These are phyloP conservation scores for Geosmithia morbida DNA, from an alignment of 2,329 filamentous ascomycete genomes.

Conservation along the genomic window DNA sequence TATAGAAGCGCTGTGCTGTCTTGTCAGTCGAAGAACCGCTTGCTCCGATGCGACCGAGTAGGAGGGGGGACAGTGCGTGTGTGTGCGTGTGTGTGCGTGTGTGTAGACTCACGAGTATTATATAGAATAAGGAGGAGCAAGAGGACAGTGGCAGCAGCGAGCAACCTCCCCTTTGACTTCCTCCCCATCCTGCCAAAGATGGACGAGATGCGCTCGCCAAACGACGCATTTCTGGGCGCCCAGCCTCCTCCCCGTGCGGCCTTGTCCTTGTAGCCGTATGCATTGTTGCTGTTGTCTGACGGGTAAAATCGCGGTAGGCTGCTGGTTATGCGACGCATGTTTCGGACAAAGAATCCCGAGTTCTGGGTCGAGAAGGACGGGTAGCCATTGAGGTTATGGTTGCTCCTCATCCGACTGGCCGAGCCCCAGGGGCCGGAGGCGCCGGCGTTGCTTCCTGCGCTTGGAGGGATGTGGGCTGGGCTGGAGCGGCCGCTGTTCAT, in stretches of 20 bases:
- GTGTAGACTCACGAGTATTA: slow-evolving; percentile 49
- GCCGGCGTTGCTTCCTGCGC: slow-evolving; percentile 24
- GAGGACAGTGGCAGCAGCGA: slow-evolving; percentile 45
- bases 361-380: slow-evolving; percentile 69
- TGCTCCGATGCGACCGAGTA: no score
- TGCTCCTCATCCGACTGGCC: slow-evolving; percentile 51
- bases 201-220: slow-evolving; percentile 30
- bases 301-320: slow-evolving; percentile 61
- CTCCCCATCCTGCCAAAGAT: slow-evolving; percentile 40
- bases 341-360: slow-evolving; percentile 74
- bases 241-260: slow-evolving; percentile 39
- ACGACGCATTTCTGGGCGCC: slow-evolving; percentile 24
- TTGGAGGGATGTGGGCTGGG: slow-evolving; percentile 28
- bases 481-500: slow-evolving; percentile 59
- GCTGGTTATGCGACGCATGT: slow-evolving; percentile 68
- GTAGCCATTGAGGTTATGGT: slow-evolving; percentile 57
- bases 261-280: slow-evolving; percentile 68
- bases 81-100: no score
- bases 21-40: neutral
- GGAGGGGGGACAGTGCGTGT: no score
- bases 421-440: slow-evolving; percentile 65
- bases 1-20: slow-evolving; percentile 31
- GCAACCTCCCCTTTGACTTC: slow-evolving; percentile 48
- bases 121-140: slow-evolving; percentile 53
- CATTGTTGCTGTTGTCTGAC: slow-evolving; percentile 4